These are phyloP conservation scores for Suillus plorans DNA, from an alignment of 768 basidiomycete species.

Conservation along the genomic window DNA sequence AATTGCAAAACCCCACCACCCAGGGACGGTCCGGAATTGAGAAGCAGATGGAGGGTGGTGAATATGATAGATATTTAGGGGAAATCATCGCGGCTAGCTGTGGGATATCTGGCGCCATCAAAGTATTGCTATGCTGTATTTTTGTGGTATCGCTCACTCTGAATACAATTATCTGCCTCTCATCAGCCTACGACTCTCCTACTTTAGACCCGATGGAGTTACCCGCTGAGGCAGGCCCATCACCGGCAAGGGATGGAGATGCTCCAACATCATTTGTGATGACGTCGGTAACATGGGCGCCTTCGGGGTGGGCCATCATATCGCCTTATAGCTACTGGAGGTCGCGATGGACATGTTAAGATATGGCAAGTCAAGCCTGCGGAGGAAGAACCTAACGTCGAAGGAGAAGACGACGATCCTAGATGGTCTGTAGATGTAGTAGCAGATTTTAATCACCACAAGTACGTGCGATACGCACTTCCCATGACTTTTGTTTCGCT, in stretches of 20 bases:
- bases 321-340: constrained; percentile 90
- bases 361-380: constrained; percentile 84
- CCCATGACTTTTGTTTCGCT: constrained; percentile 1
- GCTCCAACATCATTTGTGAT: constrained; percentile 57
- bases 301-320: constrained; percentile 91
- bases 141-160: constrained; percentile 5
- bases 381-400: constrained; percentile 43
- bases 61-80: constrained; percentile 95
- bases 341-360: constrained; percentile 82
- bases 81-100: constrained; percentile 79
- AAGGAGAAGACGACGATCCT: constrained; percentile 35
- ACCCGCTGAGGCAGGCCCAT: constrained; percentile 22
- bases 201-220: constrained; percentile 35
- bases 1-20: constrained; percentile 34
- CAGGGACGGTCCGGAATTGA: constrained; percentile 45
- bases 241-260: constrained; percentile 30
- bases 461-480: constrained; percentile 39
- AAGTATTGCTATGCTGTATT: constrained; percentile 45
- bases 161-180: constrained; percentile 63
- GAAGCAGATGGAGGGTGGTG: constrained; percentile 95
- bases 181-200: constrained; percentile 60
- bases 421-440: constrained; percentile 76
- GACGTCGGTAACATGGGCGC: constrained; percentile 89
- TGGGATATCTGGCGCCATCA: constrained; percentile 72
- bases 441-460: constrained; percentile 87